A percentile compares a stretch with the other conserved stretches of the same genome.
Evolutionary conservation across 176 grass and related monocot genomes (phyloP).

Genomic region (Aegilops umbellulata): DNA sequence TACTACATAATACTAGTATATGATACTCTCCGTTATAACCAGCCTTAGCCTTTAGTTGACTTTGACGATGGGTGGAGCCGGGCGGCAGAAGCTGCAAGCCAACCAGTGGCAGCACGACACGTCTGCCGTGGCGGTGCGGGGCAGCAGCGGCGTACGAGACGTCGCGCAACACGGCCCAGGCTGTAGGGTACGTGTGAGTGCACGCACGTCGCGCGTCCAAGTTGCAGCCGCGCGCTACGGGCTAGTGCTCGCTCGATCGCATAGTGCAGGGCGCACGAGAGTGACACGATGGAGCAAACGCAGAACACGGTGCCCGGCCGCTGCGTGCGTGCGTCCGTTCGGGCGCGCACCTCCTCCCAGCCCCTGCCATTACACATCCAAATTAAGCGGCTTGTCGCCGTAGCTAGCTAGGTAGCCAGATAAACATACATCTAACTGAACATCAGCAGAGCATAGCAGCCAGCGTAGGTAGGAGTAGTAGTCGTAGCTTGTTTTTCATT

Average conservation of each 20-base stretch:
- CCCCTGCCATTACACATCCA: slow-evolving; percentile 17
- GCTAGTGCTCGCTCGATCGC: not conserved
- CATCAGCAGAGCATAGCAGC: not conserved
- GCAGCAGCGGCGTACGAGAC: not conserved
- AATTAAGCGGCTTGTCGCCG: slow-evolving; percentile 14
- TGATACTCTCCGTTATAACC: too few relatives aligned
- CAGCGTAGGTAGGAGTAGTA: not conserved
- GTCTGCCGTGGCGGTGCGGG: not conserved
- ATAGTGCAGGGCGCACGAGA: slow-evolving; percentile 53
- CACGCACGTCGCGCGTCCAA: slow-evolving; percentile 15
- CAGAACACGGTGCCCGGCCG: slow-evolving; percentile 4
- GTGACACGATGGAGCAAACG: slow-evolving; percentile 27
- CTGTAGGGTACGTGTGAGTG: not conserved
- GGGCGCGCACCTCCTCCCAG: not conserved
- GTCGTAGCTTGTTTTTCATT: not conserved
- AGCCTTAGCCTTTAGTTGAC: too few relatives aligned
- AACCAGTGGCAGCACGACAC: not conserved
- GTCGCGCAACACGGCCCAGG: not conserved
- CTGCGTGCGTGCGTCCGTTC: not conserved
- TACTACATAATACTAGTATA: too few relatives aligned
- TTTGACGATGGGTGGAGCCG: too few relatives aligned
- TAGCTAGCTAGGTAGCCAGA: slow-evolving; percentile 11
- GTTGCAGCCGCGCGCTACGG: slow-evolving; percentile 22
- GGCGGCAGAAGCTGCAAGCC: too few relatives aligned
- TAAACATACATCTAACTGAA: not conserved